Percentiles rank a stretch among this genome's conserved stretches.
These are phyloP conservation scores for Eryngium alpinum DNA, from an alignment of 140 eudicot species.

Conservation along the genomic window DNA sequence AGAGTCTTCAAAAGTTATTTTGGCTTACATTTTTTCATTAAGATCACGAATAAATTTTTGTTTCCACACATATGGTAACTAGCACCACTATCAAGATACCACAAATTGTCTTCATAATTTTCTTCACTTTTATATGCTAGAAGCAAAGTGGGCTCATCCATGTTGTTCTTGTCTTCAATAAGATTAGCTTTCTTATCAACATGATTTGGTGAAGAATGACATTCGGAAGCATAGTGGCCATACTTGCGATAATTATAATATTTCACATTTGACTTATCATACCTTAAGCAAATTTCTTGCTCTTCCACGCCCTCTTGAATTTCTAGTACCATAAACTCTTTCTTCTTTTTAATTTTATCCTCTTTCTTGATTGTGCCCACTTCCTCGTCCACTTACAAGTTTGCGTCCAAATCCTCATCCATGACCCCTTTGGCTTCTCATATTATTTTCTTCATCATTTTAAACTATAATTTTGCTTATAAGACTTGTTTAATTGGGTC, in stretches of 20 bases:
- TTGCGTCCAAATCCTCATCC: background rate
- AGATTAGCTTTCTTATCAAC: background rate
- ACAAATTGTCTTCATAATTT: background rate
- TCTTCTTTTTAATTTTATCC: background rate
- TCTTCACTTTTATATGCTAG: background rate
- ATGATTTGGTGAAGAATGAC: background rate
- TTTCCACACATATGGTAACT: slow-evolving; percentile 4
- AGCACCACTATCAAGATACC: slow-evolving; percentile 6
- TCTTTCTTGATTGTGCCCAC: background rate
- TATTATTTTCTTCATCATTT: background rate
- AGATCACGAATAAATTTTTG: background rate
- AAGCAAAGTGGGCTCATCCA: background rate
- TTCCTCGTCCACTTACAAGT: background rate
- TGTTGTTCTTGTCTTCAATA: background rate
- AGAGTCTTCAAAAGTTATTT: background rate
- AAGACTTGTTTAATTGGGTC: background rate
- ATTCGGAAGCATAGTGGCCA: slow-evolving; percentile 2
- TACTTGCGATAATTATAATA: background rate
- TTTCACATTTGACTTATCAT: background rate
- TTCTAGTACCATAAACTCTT: background rate
- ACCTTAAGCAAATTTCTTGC: background rate
- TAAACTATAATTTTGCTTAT: background rate
- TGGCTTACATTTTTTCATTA: background rate
- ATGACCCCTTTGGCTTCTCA: background rate
- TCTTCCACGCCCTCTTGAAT: background rate